phyloP scores from a whole-genome alignment of 2,329 filamentous ascomycete genomes.

The Aspergillus versicolor region DNA sequence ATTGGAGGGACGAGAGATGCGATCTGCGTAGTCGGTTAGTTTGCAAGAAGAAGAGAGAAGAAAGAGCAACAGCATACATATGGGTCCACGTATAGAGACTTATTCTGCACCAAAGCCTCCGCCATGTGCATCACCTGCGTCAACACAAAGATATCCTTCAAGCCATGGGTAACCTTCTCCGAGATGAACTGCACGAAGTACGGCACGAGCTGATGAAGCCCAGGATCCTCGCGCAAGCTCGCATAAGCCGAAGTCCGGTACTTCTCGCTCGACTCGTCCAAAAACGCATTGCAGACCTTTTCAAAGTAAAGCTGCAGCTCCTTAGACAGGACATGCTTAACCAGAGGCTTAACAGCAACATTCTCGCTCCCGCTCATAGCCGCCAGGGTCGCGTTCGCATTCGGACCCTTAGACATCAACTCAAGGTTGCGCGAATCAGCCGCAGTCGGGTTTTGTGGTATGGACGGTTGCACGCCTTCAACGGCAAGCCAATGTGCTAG shows the following conservation, averaged over 20 bases:
- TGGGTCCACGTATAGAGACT: slow-evolving; percentile 71
- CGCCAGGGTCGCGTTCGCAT: slow-evolving; percentile 80
- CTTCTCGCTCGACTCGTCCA: slow-evolving; percentile 85
- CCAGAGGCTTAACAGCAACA: slow-evolving; percentile 78
- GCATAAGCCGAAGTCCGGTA: slow-evolving; percentile 82
- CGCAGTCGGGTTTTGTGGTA: slow-evolving; percentile 91
- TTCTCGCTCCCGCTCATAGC: slow-evolving; percentile 82
- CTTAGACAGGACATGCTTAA: slow-evolving; percentile 95
- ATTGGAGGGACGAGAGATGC: slow-evolving; percentile 77
- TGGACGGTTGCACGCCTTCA: slow-evolving; percentile 93
- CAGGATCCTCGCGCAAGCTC: slow-evolving; percentile 83
- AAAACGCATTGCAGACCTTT: slow-evolving; percentile 83
- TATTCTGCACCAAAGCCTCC: slow-evolving; percentile 79
- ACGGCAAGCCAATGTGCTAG: slow-evolving; percentile 95
- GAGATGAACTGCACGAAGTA: slow-evolving; percentile 97
- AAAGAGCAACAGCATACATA: slow-evolving; percentile 49
- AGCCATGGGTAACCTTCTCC: slow-evolving; percentile 90
- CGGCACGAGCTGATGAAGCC: slow-evolving; percentile 89
- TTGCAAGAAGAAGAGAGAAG: background rate
- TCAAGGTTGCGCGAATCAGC: slow-evolving; percentile 81
- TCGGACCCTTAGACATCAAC: slow-evolving; percentile 83
- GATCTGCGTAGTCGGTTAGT: slow-evolving; percentile 42
- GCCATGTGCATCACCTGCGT: slow-evolving; percentile 91
- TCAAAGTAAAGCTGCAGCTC: slow-evolving; percentile 97
- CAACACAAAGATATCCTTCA: slow-evolving; percentile 86